Evolutionary conservation across 163 green algal species (phyloP), one percentile per base, ranked within the genome.

Genomic region (Chlamydomonas reinhardtii): DNA sequence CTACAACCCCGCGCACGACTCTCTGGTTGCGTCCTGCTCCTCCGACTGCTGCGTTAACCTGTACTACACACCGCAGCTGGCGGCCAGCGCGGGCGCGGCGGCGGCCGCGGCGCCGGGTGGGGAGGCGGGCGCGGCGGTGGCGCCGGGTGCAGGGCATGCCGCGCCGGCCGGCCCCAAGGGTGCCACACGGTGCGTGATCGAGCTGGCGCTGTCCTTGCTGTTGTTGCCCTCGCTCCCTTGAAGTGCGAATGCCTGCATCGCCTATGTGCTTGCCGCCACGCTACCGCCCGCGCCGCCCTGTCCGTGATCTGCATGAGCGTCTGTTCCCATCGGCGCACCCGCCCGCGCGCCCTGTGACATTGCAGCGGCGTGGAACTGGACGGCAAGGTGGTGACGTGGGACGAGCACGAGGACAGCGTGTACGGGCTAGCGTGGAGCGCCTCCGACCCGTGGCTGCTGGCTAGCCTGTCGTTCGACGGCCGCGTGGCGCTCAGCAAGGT

Each of bases 371-470:
- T 24, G 19, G 81, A 87, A 27, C 56, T 87, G 71, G 81, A 87
- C 59, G 81, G 81, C 34, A 87, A 87, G 81, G 81, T 80, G 59
- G 56, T 93, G 75, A 93, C 52, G 2, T 97, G 91, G 77, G 93
- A 95, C 52, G 94, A 97, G 86, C 95, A 98, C 84, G 96, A 98
- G 69, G 96, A 98, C 76, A 97, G 93, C 71, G 94, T 97, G 37
- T 97, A 97, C 83, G 93, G 94, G 25, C 86, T 97, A 32, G 92
- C 92, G 3, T 98, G 96, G 95, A 97, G 95, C 74, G 34, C 39
- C 3, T 87, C 68, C 0, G 95, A 98, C 73, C 92, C 95, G n/a
- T 97, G 93, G 93, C 84, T 94, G 62, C 96, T 98, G 90, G 95
- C 95, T 12, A 95, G 92, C 24, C 83, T 98, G n/a, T 97, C 93